Evolutionary conservation across 2,329 filamentous ascomycete genomes (phyloP), one percentile per base, ranked within the genome.

Genomic region (Aspergillus tamarii): DNA sequence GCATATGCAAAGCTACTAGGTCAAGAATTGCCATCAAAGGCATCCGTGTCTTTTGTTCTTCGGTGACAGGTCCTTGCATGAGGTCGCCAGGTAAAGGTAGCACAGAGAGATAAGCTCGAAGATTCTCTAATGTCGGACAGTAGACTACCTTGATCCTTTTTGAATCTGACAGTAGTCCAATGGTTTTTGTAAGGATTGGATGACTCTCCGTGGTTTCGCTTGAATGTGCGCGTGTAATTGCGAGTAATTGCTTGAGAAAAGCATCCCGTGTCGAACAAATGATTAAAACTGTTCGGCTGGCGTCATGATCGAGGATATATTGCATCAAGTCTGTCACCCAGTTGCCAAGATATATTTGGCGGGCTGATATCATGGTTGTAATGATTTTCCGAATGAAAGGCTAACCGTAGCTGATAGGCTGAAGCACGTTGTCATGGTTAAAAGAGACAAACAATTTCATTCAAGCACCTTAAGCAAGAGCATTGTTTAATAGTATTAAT

Each of bases 61-160:
- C 48, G 14, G 57, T 10, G 14, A 53, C 23, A 19, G 54, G 8
- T 30, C 61, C 46, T 46, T 62, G 52, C 7, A 50, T 30, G 41
- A 52, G 54, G 8, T 54, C 50, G 34, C 30, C 45, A 34, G 43
- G 57, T 14, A 52, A 46, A 30, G 21, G 53, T 39, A 87, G 84
- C 58, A 87, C 83, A 48, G 90, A 83, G 21, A 97, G 83, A 71
- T 90, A 92, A 41, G 92, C 92, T 60, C 92, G 89, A 8, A 97
- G 85, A 75, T 91, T 89, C 26, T 91, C 88, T 60, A 95, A 84
- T 2, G 90, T 92, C 0, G 92, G 88, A 60, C 88, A 86, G 78
- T 96, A 97, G 41, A 87, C 80, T 10, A 94, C 77, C 60, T 86
- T 87, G 66, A 96, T 85, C 70, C 89, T 87, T 34, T 88, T 86